phyloP scores from a whole-genome alignment of 179 eudicot species.

The Drosera spatulata region DNA sequence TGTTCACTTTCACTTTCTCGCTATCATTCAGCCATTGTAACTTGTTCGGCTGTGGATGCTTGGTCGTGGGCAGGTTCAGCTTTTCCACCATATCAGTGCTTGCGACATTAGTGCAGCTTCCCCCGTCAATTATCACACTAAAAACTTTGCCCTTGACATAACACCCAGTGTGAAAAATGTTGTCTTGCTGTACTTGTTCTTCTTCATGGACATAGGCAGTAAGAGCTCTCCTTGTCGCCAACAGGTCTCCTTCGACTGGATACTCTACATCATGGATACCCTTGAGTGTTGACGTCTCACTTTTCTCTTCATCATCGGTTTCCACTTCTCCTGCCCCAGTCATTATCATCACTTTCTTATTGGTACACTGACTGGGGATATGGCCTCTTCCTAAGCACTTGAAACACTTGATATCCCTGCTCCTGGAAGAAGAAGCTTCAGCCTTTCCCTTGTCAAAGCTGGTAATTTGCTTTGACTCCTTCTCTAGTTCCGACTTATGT shows the following conservation, averaged over 20 bases:
- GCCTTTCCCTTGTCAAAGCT: neutral
- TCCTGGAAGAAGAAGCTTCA: neutral
- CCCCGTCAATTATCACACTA: neutral
- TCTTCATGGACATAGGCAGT: too few relatives aligned
- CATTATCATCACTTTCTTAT: neutral
- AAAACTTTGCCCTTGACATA: constrained; percentile 3
- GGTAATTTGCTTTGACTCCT: neutral
- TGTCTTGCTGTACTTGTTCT: neutral
- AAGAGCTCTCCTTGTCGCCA: too few relatives aligned
- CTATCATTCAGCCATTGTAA: neutral
- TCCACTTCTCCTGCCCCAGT: too few relatives aligned
- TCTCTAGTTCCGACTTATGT: too few relatives aligned
- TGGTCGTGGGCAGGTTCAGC: too few relatives aligned
- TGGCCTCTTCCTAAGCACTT: neutral
- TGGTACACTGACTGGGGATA: neutral
- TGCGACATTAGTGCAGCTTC: neutral
- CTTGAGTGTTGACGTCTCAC: too few relatives aligned
- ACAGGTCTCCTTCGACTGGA: too few relatives aligned
- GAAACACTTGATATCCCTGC: neutral
- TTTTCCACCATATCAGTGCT: too few relatives aligned
- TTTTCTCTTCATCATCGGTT: too few relatives aligned
- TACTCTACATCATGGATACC: too few relatives aligned
- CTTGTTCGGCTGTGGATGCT: neutral
- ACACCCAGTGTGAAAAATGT: constrained; percentile 1
- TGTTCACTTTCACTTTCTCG: neutral